Percentiles rank a stretch among this genome's conserved stretches.
These are phyloP conservation scores for Nakazawaea molendinolei DNA, from an alignment of 805 yeast genomes.

Conservation along the genomic window DNA sequence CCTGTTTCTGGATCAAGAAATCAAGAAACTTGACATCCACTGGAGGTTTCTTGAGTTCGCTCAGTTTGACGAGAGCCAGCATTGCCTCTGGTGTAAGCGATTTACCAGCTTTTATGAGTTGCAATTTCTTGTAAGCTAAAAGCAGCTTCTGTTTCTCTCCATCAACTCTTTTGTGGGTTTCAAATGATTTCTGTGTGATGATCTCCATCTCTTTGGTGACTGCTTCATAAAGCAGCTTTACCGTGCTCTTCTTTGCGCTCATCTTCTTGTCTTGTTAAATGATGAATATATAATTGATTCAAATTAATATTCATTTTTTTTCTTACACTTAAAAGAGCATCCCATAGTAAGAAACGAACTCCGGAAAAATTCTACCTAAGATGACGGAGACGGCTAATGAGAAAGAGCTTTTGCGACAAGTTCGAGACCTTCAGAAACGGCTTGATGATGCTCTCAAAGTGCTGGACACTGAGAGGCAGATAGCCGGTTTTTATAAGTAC, in stretches of 20 bases:
- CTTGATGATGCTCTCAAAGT: neutral
- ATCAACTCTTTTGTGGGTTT: slow-evolving; percentile 32
- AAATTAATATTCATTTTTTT: no score
- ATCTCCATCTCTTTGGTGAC: slow-evolving; percentile 34
- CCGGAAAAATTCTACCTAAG: no score
- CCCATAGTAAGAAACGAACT: no score
- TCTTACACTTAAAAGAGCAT: no score
- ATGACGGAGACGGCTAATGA: no score
- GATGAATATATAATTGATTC: no score
- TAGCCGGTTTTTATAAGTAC: slow-evolving; percentile 6
- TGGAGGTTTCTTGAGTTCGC: slow-evolving; percentile 23
- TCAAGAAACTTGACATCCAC: slow-evolving; percentile 21
- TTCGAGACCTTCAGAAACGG: neutral
- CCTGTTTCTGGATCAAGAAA: slow-evolving; percentile 20
- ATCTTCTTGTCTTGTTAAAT: no score
- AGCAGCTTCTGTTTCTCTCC: slow-evolving; percentile 38
- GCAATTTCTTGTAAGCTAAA: slow-evolving; percentile 42
- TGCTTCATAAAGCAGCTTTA: neutral
- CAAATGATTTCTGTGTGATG: slow-evolving; percentile 29
- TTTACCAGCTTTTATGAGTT: slow-evolving; percentile 33
- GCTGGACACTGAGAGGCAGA: no score
- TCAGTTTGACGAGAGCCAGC: slow-evolving; percentile 26
- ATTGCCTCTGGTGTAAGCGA: slow-evolving; percentile 23
- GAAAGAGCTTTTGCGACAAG: neutral
- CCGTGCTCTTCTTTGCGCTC: no score